Evolutionary conservation across 176 grass and related monocot species (phyloP), one percentile per base, ranked within the genome.

Genomic region (Echinochloa phyllopogon): DNA sequence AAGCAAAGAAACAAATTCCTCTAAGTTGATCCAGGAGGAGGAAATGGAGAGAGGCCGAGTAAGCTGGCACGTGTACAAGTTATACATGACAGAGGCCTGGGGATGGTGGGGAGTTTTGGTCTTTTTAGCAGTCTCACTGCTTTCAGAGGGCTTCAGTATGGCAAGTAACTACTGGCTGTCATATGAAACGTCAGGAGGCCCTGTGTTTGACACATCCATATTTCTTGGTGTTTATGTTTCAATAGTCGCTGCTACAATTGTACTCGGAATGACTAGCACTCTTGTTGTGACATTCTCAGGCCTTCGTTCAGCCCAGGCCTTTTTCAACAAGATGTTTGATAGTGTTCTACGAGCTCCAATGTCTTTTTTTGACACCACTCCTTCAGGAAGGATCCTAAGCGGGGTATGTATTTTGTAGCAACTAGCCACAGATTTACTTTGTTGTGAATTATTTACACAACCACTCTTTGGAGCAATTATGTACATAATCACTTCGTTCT

Each of bases 331-430:
- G 82, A 92, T 97, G 81, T 87, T 97, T 42, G 65, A 94, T 58
- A 97, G 95, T 76, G 82, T 97, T 71, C 63, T 97, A 45, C 90
- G 92, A 86, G 92, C 95, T 8, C 95, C 95, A 18, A 94, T 97
- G 92, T 91, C 95, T 24, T 97, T 97, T 85, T 97, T 97, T 52
- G 95, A 97, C 77, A 97, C 92, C 24, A 97, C 95, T 60, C 95
- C 95, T 77, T 93, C 95, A 75, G 95, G 95, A 86, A 93, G 95
- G 82, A 44, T 44, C 42, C 7, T 44, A 44, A 9, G 7, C 5
- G 6, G 42, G 42, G 42, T 44, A 44, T 44, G 42, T 44, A 9
- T 44, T 44, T 44, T 44, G 29, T 33, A 33, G 29, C 29, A 33
- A 33, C 29, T 33, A 33, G 29, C 1, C 29, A 1, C 29, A 33